Base-by-base conservation (phyloP, 495 filamentous ascomycete species). In the Lasiosphaeria ovina region DNA sequence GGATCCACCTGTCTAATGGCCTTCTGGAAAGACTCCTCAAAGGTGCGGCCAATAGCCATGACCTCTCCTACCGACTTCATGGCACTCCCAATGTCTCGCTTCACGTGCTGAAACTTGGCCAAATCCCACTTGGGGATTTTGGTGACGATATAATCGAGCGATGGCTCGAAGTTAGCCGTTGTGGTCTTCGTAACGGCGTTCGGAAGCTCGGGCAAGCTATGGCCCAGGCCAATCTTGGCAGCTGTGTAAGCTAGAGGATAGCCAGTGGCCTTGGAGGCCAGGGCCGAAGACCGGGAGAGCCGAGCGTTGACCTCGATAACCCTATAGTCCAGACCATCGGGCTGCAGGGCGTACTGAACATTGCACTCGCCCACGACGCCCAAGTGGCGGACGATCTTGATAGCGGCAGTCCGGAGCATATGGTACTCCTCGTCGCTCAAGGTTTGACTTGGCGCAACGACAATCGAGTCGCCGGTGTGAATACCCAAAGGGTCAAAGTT, bases 21-120 rank as follows among this genome's bases (percentile, higher is more conserved):
- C 77, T 98, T 98, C 75, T 98, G 93, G 74, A 98, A 93, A n/a
- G 91, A 96, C 77, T 98, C 93, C 75, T 98, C 94, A 65, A 96
- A 98, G 44, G 94, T 97, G 71, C 93, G 85, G 61, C 93, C 93
- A 74, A 98, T 98, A 54, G 93, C 94, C 93, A 98, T 98, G 53
- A 98, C 93, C 76, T 98, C 93, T 60, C 93, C 93, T 51, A 98
- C 93, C 36, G 93, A 97, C 80, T 97, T 97, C 90, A 98, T 98
- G 40, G 93, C 88, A 70, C 89, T 93, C 57, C 93, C 93, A 73
- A 98, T 98, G 73, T 96, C 91, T 54, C 93, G 88, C 80, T 96
- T 93, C 62, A 98, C 93, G 70, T 98, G 92, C 79, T 97, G 93
- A 79, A 98, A 98, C 79, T 98, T 98, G 78, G 89, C 84, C 72